These are phyloP conservation scores for Phoma sp. DNA, from an alignment of 2,329 filamentous ascomycete species.

Conservation along the genomic window DNA sequence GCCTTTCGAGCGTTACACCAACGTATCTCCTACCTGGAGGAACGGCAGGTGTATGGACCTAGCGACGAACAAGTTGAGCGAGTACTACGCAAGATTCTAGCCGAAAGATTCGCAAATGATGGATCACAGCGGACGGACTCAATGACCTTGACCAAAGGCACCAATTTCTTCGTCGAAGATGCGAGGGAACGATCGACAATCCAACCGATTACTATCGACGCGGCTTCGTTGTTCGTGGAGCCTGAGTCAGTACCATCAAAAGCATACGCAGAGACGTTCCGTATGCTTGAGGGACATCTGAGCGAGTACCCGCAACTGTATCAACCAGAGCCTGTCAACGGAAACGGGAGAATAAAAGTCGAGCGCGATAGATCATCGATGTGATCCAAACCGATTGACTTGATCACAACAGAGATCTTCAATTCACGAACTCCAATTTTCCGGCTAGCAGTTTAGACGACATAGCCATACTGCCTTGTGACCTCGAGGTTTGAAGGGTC, in stretches of 20 bases:
- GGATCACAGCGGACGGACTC: constrained; percentile 13
- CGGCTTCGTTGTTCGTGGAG: constrained; percentile 32
- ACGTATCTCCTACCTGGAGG: constrained; percentile 37
- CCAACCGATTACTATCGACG: constrained; percentile 29
- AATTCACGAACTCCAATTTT: too few relatives aligned
- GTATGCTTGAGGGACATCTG: constrained; percentile 34
- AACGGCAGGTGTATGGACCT: constrained; percentile 32
- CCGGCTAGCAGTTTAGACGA: too few relatives aligned
- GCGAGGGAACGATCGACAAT: constrained; percentile 5
- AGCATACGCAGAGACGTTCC: constrained; percentile 34
- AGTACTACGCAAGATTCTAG: constrained; percentile 44
- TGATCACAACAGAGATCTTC: neutral
- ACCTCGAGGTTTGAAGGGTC: too few relatives aligned
- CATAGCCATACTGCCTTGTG: too few relatives aligned
- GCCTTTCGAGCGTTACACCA: constrained; percentile 37
- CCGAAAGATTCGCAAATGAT: constrained; percentile 35
- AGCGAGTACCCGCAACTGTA: constrained; percentile 24
- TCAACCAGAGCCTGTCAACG: neutral
- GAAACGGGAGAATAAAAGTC: constrained; percentile 5
- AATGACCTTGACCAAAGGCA: constrained; percentile 17
- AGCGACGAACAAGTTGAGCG: constrained; percentile 45
- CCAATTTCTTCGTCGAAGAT: constrained; percentile 28
- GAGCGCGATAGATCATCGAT: constrained; percentile 7
- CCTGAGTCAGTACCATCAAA: constrained; percentile 38
- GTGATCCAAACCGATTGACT: neutral